Percentiles rank a stretch among this genome's conserved stretches.
Conservation (phyloP, 176 grass and related monocot species). For the Rhynchospora tenuis region DNA sequence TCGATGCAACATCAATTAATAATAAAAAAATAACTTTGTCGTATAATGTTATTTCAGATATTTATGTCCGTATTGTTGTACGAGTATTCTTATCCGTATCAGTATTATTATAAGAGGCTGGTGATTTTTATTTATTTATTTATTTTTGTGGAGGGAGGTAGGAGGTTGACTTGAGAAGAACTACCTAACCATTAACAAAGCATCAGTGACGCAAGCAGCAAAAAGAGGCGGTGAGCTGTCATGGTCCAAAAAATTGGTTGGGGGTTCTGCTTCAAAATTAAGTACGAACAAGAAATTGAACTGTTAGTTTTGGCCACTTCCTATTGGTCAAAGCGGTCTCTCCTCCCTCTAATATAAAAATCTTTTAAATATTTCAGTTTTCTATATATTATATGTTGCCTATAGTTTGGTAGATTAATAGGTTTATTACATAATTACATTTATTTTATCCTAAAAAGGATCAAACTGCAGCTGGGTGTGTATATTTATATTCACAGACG, state of each 20-base stretch:
- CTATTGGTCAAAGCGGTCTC: neutral
- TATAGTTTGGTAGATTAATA: neutral
- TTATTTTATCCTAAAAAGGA: neutral
- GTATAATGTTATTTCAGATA: no score
- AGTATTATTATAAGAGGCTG: neutral
- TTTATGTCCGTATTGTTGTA: no score
- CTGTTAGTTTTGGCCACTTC: neutral
- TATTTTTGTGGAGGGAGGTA: neutral
- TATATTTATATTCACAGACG: no score
- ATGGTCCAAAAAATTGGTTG: neutral
- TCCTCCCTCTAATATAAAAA: neutral
- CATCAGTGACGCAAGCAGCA: neutral
- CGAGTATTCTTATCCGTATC: no score
- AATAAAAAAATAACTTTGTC: no score
- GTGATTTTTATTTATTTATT: neutral
- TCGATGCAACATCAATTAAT: no score
- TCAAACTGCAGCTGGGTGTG: no score
- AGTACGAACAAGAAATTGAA: neutral
- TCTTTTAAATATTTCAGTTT: neutral
- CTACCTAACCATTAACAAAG: slow-evolving; percentile 3
- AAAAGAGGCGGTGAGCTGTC: slow-evolving; percentile 5
- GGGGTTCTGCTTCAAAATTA: neutral
- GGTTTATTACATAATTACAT: neutral
- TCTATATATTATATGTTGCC: neutral
- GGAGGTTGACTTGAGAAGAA: slow-evolving; percentile 21